Conservation (phyloP, 371 early-diverging fungal genomes). For the Mortierella sp. region DNA sequence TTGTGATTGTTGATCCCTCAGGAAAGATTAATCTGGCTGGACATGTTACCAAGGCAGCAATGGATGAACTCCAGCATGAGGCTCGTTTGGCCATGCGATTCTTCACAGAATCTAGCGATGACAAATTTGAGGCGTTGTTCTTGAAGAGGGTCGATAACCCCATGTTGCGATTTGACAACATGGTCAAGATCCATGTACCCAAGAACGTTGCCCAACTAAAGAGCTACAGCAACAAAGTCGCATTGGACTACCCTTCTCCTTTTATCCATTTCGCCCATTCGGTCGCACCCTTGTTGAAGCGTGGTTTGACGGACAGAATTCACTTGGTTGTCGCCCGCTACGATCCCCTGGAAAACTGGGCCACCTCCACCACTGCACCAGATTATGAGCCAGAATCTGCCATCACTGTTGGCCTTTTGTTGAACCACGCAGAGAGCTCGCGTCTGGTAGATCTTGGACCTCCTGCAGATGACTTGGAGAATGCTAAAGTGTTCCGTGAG, state of each 20-base stretch:
- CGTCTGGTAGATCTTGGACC: slow-evolving; percentile 89
- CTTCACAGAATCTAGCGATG: slow-evolving; percentile 71
- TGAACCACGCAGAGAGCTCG: slow-evolving; percentile 74
- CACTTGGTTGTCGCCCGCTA: slow-evolving; percentile 67
- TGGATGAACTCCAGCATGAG: slow-evolving; percentile 78
- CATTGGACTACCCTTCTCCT: slow-evolving; percentile 70
- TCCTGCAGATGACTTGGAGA: slow-evolving; percentile 69
- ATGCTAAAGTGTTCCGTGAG: slow-evolving; percentile 76
- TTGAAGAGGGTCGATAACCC: slow-evolving; percentile 76
- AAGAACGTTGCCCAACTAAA: slow-evolving; percentile 36
- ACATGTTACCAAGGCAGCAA: slow-evolving; percentile 65
- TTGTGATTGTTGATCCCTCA: slow-evolving; percentile 88
- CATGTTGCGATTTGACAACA: slow-evolving; percentile 75
- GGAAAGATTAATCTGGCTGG: slow-evolving; percentile 87
- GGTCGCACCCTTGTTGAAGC: slow-evolving; percentile 66
- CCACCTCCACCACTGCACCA: slow-evolving; percentile 34
- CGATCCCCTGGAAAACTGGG: slow-evolving; percentile 57
- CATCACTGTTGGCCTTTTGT: slow-evolving; percentile 72
- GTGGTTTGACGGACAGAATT: slow-evolving; percentile 79
- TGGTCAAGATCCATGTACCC: slow-evolving; percentile 60
- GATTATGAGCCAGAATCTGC: slow-evolving; percentile 39
- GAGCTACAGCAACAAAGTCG: slow-evolving; percentile 61
- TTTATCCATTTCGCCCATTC: slow-evolving; percentile 64
- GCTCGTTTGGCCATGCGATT: slow-evolving; percentile 71
- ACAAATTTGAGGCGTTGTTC: slow-evolving; percentile 82